Percentiles rank a stretch among this genome's conserved stretches.
Conservation (phyloP, 176 grass and related monocot genomes). For the Cenchrus fungigraminus region DNA sequence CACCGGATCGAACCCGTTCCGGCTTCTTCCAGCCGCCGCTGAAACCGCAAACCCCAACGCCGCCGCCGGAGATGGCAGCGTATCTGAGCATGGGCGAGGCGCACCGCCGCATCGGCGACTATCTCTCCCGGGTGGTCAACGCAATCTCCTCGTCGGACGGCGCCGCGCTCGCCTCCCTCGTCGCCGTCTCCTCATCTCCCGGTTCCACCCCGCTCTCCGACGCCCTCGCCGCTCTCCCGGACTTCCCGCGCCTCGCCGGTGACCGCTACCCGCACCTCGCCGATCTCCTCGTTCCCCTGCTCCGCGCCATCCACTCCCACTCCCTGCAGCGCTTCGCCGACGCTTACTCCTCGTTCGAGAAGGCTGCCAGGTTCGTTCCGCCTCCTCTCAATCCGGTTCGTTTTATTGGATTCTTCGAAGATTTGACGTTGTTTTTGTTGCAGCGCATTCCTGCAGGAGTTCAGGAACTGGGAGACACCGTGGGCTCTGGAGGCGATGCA, state of each 20-base stretch:
- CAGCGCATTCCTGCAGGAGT: constrained; percentile 95
- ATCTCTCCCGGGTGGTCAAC: constrained; percentile 65
- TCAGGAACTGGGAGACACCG: constrained; percentile 90
- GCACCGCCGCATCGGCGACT: constrained; percentile 75
- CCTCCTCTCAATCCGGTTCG: constrained; percentile 20
- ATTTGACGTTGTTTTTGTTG: constrained; percentile 38
- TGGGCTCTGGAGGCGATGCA: constrained; percentile 95
- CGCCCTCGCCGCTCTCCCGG: constrained; percentile 66
- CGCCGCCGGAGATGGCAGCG: constrained; percentile 55
- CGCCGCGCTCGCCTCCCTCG: constrained; percentile 53
- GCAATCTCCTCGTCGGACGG: constrained; percentile 58
- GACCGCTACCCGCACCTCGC: constrained; percentile 66
- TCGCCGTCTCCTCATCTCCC: constrained; percentile 62
- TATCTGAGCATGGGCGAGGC: constrained; percentile 89
- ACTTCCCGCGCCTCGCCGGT: constrained; percentile 57
- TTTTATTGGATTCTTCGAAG: neutral
- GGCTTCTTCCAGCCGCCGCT: constrained; percentile 14
- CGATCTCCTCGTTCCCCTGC: constrained; percentile 66
- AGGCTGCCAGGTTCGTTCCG: constrained; percentile 66
- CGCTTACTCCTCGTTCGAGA: constrained; percentile 84
- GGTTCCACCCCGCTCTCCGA: constrained; percentile 62
- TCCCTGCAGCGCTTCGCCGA: constrained; percentile 68
- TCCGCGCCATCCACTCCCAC: constrained; percentile 79
- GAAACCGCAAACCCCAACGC: constrained; percentile 9
- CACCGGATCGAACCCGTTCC: neutral